Conservation (phyloP, 2,329 filamentous ascomycete genomes). For the Colletotrichum lini region DNA sequence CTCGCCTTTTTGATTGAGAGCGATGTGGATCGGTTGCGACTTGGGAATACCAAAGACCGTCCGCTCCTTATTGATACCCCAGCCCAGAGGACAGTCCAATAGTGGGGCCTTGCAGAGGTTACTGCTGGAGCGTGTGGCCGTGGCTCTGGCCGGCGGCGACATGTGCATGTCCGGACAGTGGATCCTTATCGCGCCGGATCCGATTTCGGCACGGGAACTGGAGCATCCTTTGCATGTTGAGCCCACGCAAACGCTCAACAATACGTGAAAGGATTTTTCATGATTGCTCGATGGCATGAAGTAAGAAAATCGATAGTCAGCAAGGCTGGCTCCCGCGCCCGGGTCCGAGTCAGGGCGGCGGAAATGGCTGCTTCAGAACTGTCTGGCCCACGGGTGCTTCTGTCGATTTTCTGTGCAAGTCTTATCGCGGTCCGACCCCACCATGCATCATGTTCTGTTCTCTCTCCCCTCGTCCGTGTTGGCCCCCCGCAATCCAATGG, state of each 20-base stretch:
- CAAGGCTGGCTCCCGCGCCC: background rate
- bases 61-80: slow-evolving; percentile 1
- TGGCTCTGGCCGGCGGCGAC: slow-evolving; percentile 38
- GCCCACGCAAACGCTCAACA: slow-evolving; percentile 13
- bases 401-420: slow-evolving; percentile 11
- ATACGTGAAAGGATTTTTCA: background rate
- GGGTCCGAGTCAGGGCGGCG: background rate
- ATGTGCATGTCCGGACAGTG: background rate
- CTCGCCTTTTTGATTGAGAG: no score
- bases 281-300: slow-evolving; percentile 26
- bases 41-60: no score
- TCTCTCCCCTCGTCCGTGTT: slow-evolving; percentile 2
- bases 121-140: background rate
- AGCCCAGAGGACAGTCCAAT: slow-evolving; percentile 16
- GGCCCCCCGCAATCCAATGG: slow-evolving; percentile 6
- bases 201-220: slow-evolving; percentile 29
- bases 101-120: slow-evolving; percentile 8
- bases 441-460: slow-evolving; percentile 4
- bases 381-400: background rate
- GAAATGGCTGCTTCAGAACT: slow-evolving; percentile 1
- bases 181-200: slow-evolving; percentile 32
- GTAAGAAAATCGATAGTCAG: slow-evolving; percentile 1
- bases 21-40: background rate
- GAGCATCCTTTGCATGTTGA: background rate
- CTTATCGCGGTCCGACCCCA: slow-evolving; percentile 32